A percentile compares a stretch with the other conserved stretches of the same genome.
Evolutionary conservation across 1,284 basidiomycete genomes (phyloP).

Genomic region (Nidula niveotomentosa): DNA sequence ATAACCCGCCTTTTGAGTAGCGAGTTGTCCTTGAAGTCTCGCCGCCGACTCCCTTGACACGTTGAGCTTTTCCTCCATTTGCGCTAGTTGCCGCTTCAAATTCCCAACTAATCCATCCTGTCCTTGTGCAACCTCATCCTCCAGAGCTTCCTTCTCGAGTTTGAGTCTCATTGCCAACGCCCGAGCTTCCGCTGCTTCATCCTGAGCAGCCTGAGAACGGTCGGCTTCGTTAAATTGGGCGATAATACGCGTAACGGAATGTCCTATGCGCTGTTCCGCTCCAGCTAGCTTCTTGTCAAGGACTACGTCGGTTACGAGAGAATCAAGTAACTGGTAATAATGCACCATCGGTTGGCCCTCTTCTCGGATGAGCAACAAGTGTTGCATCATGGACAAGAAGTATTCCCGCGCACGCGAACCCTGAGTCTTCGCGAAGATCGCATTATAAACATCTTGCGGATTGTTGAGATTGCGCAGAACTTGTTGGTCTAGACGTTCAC

Average conservation of each 20-base stretch:
- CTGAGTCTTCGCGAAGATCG: conserved; percentile 72
- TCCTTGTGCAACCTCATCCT: conserved; percentile 80
- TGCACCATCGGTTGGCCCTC: conserved; percentile 84
- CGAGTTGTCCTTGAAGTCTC: conserved; percentile 77
- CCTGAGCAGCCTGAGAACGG: conserved; percentile 75
- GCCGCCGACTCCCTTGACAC: conserved; percentile 80
- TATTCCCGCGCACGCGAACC: conserved; percentile 84
- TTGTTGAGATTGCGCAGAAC: conserved; percentile 79
- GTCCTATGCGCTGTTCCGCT: conserved; percentile 84
- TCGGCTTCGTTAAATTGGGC: conserved; percentile 93
- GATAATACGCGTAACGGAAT: conserved; percentile 88
- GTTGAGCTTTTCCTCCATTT: conserved; percentile 80
- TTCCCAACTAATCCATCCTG: conserved; percentile 84
- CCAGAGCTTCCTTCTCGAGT: conserved; percentile 73
- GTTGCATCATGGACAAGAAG: conserved; percentile 91
- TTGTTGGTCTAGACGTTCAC: conserved; percentile 77
- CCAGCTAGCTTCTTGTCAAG: conserved; percentile 89
- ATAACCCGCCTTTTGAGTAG: conserved; percentile 79
- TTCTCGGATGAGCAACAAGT: conserved; percentile 87
- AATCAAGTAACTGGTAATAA: conserved; percentile 93
- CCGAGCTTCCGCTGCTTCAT: conserved; percentile 75
- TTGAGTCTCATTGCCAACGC: conserved; percentile 63
- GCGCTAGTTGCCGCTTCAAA: conserved; percentile 73
- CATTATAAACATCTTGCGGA: conserved; percentile 87
- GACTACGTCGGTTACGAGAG: conserved; percentile 91